Evolutionary conservation across 371 early-diverging fungal genomes (phyloP), one percentile per base, ranked within the genome.

Genomic region (Apophysomyces ossiformis): DNA sequence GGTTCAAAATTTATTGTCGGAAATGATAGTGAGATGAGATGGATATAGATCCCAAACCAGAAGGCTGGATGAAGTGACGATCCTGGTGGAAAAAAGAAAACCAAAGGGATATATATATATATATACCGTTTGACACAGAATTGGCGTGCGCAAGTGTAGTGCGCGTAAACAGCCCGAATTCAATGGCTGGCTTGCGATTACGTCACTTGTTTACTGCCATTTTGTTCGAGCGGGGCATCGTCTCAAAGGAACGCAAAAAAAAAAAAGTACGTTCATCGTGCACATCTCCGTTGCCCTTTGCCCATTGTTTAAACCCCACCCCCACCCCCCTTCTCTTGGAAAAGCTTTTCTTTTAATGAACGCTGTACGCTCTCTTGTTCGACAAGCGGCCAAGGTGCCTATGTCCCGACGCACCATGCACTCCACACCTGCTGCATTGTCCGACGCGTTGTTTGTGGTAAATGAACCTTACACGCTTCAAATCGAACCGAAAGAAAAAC

Each of bases 401-500:
- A 63, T 73, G 50, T 66, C 81, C 39, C 81, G 79, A 63, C 89
- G 88, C 69, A 70, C 78, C 65, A 73, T 88, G 59, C 65, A 71
- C 57, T 68, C 85, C 37, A 74, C 89, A 21, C 75, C 76, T 64
- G 77, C 79, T 44, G 77, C 79, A 64, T 67, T 76, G 57, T 91
- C 91, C 15, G 91, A 91, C 67, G 87, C 88, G 67, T 76, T 91
- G 59, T 89, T 88, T 79, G 81, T 89, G 79, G 91, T 91, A 87
- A 65, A 70, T 39, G 54, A 9, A 8, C 32, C 32, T 26, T 26
- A 2, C 32, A 26, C 32, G 32, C 32, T 26, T 26, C 2, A 26
- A 26, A 26, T 26, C 32, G 54, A 47, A 41, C 41, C 13, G 41
- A 26, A 21, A 26, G 9, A 50, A n/a, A 18, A 21, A 21, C 16